Evolutionary conservation across 2,329 filamentous ascomycete genomes (phyloP).

Genomic region (Hortaea werneckii): DNA sequence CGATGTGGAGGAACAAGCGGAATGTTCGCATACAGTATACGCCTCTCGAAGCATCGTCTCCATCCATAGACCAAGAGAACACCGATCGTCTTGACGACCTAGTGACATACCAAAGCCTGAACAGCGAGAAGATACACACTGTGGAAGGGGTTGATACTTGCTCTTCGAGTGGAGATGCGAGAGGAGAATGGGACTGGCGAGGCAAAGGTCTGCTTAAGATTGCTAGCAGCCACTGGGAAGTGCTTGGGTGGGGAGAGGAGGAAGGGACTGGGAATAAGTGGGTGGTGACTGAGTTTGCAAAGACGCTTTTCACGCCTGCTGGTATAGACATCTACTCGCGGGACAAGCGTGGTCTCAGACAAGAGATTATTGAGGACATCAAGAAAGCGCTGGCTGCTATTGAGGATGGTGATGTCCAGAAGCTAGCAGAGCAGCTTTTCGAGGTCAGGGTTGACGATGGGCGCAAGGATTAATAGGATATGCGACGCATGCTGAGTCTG

Average conservation of each 20-base stretch:
- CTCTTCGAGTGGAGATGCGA: conserved; percentile 19
- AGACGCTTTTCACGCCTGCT: conserved; percentile 72
- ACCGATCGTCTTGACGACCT: conserved; percentile 56
- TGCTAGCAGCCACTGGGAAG: conserved; percentile 68
- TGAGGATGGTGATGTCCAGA: conserved; percentile 41
- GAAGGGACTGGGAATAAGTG: conserved; percentile 40
- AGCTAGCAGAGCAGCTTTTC: conserved; percentile 43
- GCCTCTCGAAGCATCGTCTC: conserved; percentile 34
- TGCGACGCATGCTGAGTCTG: no score
- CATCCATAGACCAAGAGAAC: conserved; percentile 19
- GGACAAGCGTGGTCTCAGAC: conserved; percentile 48
- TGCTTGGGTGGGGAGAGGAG: conserved; percentile 62
- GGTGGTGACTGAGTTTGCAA: conserved; percentile 76
- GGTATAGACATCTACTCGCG: conserved; percentile 71
- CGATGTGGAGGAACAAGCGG: conserved; percentile 70
- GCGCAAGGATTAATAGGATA: background rate
- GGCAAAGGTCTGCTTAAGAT: conserved; percentile 66
- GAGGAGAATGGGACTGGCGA: conserved; percentile 60
- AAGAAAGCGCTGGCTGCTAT: conserved; percentile 44
- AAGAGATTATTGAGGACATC: conserved; percentile 48
- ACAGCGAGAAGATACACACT: conserved; percentile 42
- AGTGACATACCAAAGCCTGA: conserved; percentile 56
- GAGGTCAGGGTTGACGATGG: conserved; percentile 30
- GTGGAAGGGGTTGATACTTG: conserved; percentile 56
- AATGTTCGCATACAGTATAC: conserved; percentile 75